Conservation (phyloP, 768 basidiomycete species). For the Collybia nuda region DNA sequence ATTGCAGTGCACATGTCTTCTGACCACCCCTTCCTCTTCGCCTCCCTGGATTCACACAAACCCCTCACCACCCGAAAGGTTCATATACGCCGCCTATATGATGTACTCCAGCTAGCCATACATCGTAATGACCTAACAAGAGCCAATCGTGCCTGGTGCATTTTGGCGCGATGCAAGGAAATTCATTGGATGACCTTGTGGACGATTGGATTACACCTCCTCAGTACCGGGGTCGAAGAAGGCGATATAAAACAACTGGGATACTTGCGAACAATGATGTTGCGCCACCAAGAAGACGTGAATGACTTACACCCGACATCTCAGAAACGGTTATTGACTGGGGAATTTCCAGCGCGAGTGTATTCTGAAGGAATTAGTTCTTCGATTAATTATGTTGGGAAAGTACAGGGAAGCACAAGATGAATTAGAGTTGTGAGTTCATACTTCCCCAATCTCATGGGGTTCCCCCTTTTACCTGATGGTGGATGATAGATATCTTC, state of each 20-base stretch:
- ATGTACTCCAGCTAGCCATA: conserved; percentile 70
- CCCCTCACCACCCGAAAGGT: conserved; percentile 60
- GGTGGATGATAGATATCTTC: conserved; percentile 61
- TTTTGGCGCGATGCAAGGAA: conserved; percentile 77
- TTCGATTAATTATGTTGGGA: conserved; percentile 59
- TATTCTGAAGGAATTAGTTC: conserved; percentile 74
- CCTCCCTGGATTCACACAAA: conserved; percentile 47
- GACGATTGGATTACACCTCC: conserved; percentile 61
- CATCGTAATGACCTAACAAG: conserved; percentile 63
- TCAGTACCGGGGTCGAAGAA: conserved; percentile 33
- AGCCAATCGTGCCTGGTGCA: conserved; percentile 71
- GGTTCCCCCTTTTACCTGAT: conserved; percentile 4
- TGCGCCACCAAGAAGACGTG: conserved; percentile 67
- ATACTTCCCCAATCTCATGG: background rate
- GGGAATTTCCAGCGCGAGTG: conserved; percentile 55
- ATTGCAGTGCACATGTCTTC: conserved; percentile 22
- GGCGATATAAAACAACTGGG: conserved; percentile 43
- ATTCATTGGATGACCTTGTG: conserved; percentile 73
- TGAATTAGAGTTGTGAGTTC: conserved; percentile 78
- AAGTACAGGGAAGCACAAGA: conserved; percentile 73
- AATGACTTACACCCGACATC: conserved; percentile 17
- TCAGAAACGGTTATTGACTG: conserved; percentile 2
- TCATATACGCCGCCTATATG: conserved; percentile 74
- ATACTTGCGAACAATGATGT: conserved; percentile 70
- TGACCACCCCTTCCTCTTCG: conserved; percentile 60